Evolutionary conservation across 176 grass and related monocot species (phyloP), one percentile per base, ranked within the genome.

Genomic region (Tillandsia leiboldiana): DNA sequence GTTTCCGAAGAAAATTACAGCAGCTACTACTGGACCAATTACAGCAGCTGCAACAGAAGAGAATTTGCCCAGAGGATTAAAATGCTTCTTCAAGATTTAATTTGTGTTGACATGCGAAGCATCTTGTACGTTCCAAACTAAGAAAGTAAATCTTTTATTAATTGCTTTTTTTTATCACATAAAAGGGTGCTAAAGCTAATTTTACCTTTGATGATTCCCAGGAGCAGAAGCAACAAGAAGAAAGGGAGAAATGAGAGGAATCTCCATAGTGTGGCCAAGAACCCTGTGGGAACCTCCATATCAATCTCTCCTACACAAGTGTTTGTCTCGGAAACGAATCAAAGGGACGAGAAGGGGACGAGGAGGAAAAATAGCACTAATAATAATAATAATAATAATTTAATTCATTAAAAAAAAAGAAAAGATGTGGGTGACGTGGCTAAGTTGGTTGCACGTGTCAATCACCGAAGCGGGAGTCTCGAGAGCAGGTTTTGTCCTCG

Each of bases 231-330:
- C 47, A 85, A 70, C 70, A 87, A 0, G 70, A 97, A 97, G 83
- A 87, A 92, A 1, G 89, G 93, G 26, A 92, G 62, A 71, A 90
- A 92, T 11, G 93, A 85, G 3, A 81, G 26, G 53, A 92, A 78
- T 68, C 89, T 97, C 93, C 89, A 92, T 50, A 92, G 79, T 65
- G 84, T 85, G 65, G 77, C 71, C 11, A 97, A 68, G 66, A 92
- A 90, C 9, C 84, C 84, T 74, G 74, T 71, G 12, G 86, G 86
- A 26, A 83, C 84, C 49, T 90, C 78, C 93, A 97, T 97, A 54
- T 72, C 47, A 61, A 76, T 65, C 22, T 29, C 63, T 74, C 12
- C 23, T 11, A 8, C 52, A 17, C 10, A 18, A 26, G 51, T 56
- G 1, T n/a, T 20, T 29, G 63, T 24, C 24, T 24, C 24, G 49